Evolutionary conservation across 2,329 filamentous ascomycete species (phyloP), one percentile per base, ranked within the genome.

Genomic region (Aschersonia sp.): DNA sequence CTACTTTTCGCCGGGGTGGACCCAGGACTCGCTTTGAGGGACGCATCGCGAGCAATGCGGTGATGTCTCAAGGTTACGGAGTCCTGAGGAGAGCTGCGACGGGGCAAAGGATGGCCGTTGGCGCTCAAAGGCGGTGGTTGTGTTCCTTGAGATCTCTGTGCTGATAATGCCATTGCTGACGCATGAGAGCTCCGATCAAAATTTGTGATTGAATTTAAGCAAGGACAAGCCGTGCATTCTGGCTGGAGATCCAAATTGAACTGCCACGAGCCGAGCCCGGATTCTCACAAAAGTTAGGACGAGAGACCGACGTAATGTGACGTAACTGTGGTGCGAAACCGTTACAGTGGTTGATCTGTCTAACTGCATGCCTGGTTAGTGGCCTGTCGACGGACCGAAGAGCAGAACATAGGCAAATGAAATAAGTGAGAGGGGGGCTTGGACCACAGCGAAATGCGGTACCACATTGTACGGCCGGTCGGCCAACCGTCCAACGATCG

Each of bases 31-130:
- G 56, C 59, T 46, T 56, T 59, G 12, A 56, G 51, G 0, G 61
- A 63, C n/a, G 57, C 67, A 61, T 74, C 68, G 37, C 65, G 65
- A 7, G 67, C 64, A 12, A 71, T 51, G 42, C 65, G 65, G 51
- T 75, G 71, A 47, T 74, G 60, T 9, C 60, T 64, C 1, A 75
- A 55, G 0, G 73, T 74, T 3, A 73, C 60, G 5, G 73, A 76
- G 32, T 68, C 65, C 42, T 64, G 64, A 10, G 70, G 67, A 4
- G 66, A 66, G 2, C 63, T 58, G 52, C 72, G 63, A 46, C 72
- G 65, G 6, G 70, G 69, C 11, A 71, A 58, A 37, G 66, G 64
- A 41, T 71, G 68, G 11, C 66, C 65, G 5, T 56, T 60, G 37
- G 56, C 42, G 49, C 59, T 53, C 45, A 54, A 50, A 12, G 57